Conservation (phyloP, 371 early-diverging fungal species). For the Cokeromyces recurvatus region DNA sequence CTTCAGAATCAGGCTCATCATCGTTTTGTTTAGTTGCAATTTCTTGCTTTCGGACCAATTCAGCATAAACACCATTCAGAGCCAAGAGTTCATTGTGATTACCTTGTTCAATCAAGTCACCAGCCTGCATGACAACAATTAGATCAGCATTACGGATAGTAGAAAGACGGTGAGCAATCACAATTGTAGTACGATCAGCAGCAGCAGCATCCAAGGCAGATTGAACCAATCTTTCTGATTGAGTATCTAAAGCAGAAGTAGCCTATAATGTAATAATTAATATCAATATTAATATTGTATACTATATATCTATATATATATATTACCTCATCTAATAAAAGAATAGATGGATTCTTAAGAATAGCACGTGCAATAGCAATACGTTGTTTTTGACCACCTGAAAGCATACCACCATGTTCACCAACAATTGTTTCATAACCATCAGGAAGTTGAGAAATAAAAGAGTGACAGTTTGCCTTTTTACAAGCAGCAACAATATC, state of each 20-base stretch:
- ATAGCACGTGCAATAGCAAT: constrained; percentile 49
- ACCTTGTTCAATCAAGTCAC: constrained; percentile 69
- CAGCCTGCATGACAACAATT: constrained; percentile 78
- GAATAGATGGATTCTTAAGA: constrained; percentile 40
- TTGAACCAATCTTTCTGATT: constrained; percentile 80
- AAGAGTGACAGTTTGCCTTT: constrained; percentile 72
- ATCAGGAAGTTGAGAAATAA: constrained; percentile 70
- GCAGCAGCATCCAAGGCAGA: constrained; percentile 75
- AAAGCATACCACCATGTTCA: constrained; percentile 70
- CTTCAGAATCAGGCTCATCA: constrained; percentile 22
- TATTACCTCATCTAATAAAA: constrained; percentile 44
- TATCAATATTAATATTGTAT: constrained; percentile 14
- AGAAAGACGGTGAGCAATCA: constrained; percentile 88
- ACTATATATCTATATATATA: no score
- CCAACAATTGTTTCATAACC: constrained; percentile 68
- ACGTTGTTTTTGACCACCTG: constrained; percentile 74
- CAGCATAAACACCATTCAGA: constrained; percentile 50
- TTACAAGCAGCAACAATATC: constrained; percentile 60
- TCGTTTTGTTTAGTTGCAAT: constrained; percentile 31
- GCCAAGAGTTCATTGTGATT: constrained; percentile 62
- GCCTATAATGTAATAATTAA: constrained; percentile 37
- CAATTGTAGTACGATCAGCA: constrained; percentile 80
- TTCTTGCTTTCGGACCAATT: constrained; percentile 55
- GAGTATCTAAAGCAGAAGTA: constrained; percentile 75
- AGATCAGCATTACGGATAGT: constrained; percentile 78